Base-by-base conservation (phyloP, 768 basidiomycete genomes). In the Suillus brevipes region DNA sequence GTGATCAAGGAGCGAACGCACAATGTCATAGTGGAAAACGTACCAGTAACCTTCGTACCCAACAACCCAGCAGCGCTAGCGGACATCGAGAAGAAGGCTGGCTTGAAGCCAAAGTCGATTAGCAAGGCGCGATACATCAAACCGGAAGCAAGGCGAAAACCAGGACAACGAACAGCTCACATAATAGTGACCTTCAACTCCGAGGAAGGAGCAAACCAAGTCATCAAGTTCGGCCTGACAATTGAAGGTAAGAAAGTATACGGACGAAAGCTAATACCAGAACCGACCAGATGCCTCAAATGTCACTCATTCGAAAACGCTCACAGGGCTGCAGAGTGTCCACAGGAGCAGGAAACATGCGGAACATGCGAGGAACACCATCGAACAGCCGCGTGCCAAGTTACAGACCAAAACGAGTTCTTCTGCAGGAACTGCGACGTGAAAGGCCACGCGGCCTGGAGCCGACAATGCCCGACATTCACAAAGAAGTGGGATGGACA, bases 91-190 rank as follows among this genome's bases (percentile, higher is more conserved):
- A 23, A 58, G 4, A 65, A 65, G n/a, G 73, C 64, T 16, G 62
- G 53, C n/a, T 25, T 74, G 1, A 25, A 31, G 9, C 2, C 36
- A 0, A 61, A 62, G 0, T n/a, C 53, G 6, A 69, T 78, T 2
- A 43, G 25, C 0, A 28, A 36, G 6, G 72, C 70, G 1, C 62
- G 66, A 18, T 80, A 66, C 69, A 73, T 78, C 34, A 78, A 78
- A 45, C 67, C 72, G 0, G 31, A 31, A 20, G 62, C 31, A 63
- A 1, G 47, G 14, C 6, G 73, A 0, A 10, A 20, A 0, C 37
- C 38, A 9, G 55, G 49, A 0, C 79, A 78, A 59, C 60, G 53
- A 2, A 61, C 63, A 0, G 75, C 75, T 1, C 72, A 76, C 61
- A 52, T 70, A 0, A 69, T 77, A n/a, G 34, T 78, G 4, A 65